Conservation (phyloP, 2,329 filamentous ascomycete genomes). For the Coccinonectria pachysandricola region DNA sequence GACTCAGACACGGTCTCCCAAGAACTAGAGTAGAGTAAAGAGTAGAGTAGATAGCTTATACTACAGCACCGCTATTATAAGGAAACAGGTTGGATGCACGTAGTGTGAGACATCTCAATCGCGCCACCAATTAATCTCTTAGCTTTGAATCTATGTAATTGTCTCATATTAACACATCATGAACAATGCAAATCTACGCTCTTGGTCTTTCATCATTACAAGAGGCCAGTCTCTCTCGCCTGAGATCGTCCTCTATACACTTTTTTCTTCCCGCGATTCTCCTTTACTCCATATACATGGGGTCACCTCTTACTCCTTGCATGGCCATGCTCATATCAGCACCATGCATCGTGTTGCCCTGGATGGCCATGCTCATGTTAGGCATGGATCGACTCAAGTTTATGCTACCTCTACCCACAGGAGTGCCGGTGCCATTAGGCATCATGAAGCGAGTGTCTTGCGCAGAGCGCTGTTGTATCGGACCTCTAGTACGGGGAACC, state of each 20-base stretch:
- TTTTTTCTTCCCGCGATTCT: conserved; percentile 3
- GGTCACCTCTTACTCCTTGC: conserved; percentile 35
- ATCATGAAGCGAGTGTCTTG: conserved; percentile 32
- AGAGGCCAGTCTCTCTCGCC: conserved; percentile 7
- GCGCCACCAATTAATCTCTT: too few relatives aligned
- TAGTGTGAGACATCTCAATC: too few relatives aligned
- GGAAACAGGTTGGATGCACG: too few relatives aligned
- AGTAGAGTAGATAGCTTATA: too few relatives aligned
- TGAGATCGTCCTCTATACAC: conserved; percentile 1
- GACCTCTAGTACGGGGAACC: conserved; percentile 30
- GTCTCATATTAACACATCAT: conserved; percentile 24
- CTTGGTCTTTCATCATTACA: conserved; percentile 22
- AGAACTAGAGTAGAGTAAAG: too few relatives aligned
- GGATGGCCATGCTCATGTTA: conserved; percentile 34
- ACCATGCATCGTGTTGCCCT: conserved; percentile 28
- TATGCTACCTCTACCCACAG: conserved; percentile 26
- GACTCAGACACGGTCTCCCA: too few relatives aligned
- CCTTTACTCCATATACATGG: conserved; percentile 42
- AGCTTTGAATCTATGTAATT: neutral
- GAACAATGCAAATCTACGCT: conserved; percentile 14
- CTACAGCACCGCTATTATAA: too few relatives aligned
- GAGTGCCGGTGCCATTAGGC: conserved; percentile 28
- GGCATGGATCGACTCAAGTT: conserved; percentile 36
- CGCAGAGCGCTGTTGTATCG: conserved; percentile 23
- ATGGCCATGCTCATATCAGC: conserved; percentile 36